Conservation (phyloP, 331 rosid species). For the Quercus lobata region DNA sequence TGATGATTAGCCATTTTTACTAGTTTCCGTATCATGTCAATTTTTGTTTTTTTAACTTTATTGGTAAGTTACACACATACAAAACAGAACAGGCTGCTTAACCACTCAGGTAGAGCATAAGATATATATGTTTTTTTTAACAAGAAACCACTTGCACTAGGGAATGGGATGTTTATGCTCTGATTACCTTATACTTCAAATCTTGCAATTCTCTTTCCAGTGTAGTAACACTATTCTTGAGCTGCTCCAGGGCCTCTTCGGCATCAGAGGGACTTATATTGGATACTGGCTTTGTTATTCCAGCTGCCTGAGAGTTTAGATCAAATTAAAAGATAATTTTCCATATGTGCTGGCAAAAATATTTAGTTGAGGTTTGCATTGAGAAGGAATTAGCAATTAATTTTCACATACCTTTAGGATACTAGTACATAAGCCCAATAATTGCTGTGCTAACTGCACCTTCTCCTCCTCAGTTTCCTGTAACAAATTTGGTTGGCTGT, state of each 20-base stretch:
- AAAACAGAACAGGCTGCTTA: background rate
- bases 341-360: background rate
- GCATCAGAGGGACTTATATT: constrained; percentile 58
- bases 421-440: constrained; percentile 60
- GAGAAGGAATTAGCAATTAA: background rate
- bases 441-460: constrained; percentile 66
- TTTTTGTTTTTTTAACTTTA: too few species aligned
- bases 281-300: constrained; percentile 53
- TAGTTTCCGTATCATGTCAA: background rate
- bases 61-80: too few species aligned
- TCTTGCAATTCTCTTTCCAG: constrained; percentile 71
- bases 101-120: background rate
- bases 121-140: background rate
- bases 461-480: constrained; percentile 90
- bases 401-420: constrained; percentile 58
- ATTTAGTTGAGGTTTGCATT: background rate
- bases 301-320: constrained; percentile 63
- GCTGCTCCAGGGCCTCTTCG: constrained; percentile 67
- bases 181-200: constrained; percentile 70
- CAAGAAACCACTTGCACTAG: background rate
- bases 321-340: background rate
- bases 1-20: background rate
- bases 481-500: constrained; percentile 20
- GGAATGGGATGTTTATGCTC: background rate
- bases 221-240: constrained; percentile 44